Conservation (phyloP, 2,329 filamentous ascomycete species). For the Aspergillus spinulosporus region DNA sequence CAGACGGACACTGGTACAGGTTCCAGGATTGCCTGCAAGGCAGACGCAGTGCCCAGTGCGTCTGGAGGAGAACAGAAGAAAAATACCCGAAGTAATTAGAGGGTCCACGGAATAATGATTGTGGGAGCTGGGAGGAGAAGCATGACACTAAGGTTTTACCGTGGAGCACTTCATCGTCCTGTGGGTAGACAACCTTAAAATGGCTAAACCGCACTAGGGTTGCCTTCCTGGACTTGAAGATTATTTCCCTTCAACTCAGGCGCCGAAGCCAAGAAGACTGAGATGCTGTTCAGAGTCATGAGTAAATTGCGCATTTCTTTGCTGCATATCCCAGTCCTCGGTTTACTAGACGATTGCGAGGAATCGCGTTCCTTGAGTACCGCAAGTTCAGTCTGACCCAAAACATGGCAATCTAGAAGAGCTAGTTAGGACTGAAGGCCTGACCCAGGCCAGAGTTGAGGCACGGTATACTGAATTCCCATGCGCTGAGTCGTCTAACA, state of each 20-base stretch:
- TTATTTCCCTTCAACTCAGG: slow-evolving; percentile 7
- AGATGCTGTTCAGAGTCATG: not conserved
- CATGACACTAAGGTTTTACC: slow-evolving; percentile 2
- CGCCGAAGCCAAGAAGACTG: not conserved
- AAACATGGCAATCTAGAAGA: not conserved
- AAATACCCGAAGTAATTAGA: not conserved
- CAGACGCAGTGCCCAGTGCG: slow-evolving; percentile 9
- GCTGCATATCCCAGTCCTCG: not conserved
- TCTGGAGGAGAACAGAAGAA: not conserved
- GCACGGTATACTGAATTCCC: too few relatives aligned
- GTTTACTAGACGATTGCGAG: not conserved
- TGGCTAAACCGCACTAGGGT: slow-evolving; percentile 8
- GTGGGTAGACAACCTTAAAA: slow-evolving; percentile 15
- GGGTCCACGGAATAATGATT: not conserved
- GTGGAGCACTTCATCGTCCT: slow-evolving; percentile 9
- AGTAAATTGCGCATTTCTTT: slow-evolving; percentile 1
- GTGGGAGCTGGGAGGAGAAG: not conserved
- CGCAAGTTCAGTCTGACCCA: not conserved
- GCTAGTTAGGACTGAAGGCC: not conserved
- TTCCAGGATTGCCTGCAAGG: slow-evolving; percentile 10
- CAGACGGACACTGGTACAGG: not conserved
- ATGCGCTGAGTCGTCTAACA: too few relatives aligned
- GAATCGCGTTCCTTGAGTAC: not conserved
- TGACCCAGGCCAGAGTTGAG: not conserved
- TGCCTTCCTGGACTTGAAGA: slow-evolving; percentile 9